phyloP scores from a whole-genome alignment of 768 basidiomycete species.

The Terana coerulea region DNA sequence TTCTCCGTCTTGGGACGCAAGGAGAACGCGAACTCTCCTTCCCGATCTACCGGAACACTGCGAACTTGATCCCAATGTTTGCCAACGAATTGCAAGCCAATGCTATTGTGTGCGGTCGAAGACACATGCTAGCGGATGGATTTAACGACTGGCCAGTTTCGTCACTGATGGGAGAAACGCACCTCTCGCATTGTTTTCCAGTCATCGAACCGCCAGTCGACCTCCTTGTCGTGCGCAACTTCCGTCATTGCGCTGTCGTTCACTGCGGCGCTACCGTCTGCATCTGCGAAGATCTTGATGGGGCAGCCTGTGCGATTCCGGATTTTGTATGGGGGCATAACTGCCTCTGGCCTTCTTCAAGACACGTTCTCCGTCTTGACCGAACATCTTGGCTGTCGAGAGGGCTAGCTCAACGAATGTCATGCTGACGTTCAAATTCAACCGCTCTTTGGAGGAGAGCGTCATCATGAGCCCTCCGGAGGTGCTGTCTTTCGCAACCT shows the following conservation, averaged over 20 bases:
- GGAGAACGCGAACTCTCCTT: constrained; percentile 86
- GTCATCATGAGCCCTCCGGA: constrained; percentile 53
- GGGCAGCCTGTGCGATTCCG: constrained; percentile 88
- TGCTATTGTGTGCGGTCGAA: constrained; percentile 69
- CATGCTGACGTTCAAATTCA: constrained; percentile 89
- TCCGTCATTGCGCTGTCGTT: constrained; percentile 52
- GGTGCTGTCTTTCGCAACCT: constrained; percentile 53
- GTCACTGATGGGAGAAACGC: constrained; percentile 19
- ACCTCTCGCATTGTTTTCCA: constrained; percentile 94
- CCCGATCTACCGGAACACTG: constrained; percentile 87
- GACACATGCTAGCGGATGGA: constrained; percentile 36
- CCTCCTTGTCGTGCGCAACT: constrained; percentile 66
- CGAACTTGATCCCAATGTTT: constrained; percentile 88
- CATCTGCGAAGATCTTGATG: constrained; percentile 82
- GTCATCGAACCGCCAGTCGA: constrained; percentile 98
- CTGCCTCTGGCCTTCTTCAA: constrained; percentile 78
- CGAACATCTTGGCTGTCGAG: constrained; percentile 69
- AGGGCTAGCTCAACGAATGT: constrained; percentile 85
- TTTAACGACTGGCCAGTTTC: background rate
- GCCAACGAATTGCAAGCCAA: constrained; percentile 80
- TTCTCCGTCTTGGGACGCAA: constrained; percentile 78
- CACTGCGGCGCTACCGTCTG: constrained; percentile 46
- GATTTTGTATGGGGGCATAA: constrained; percentile 91
- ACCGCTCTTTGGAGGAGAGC: constrained; percentile 72
- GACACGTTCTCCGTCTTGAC: constrained; percentile 67